A percentile compares a stretch with the other conserved stretches of the same genome.
phyloP scores from a whole-genome alignment of 768 basidiomycete genomes.

The Boletus pseudopeckii region DNA sequence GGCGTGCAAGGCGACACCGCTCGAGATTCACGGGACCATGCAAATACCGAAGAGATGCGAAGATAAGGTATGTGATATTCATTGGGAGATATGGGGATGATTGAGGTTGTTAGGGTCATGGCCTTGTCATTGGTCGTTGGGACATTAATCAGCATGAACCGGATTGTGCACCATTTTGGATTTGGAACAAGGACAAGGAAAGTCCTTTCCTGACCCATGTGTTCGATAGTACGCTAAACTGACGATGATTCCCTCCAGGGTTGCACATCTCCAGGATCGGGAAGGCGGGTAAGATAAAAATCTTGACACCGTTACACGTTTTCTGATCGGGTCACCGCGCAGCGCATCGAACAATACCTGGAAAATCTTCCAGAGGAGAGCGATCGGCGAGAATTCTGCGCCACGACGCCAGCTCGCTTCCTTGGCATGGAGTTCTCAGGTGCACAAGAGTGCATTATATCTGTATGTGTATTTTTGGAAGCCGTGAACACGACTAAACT shows the following conservation, averaged over 20 bases:
- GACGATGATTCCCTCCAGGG: conserved; percentile 8
- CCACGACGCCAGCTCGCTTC: conserved; percentile 31
- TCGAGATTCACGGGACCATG: conserved; percentile 23
- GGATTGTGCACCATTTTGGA: conserved; percentile 27
- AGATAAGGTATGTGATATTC: conserved; percentile 12
- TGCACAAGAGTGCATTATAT: not conserved
- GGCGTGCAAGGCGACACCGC: conserved; percentile 6
- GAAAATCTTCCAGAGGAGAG: conserved; percentile 25
- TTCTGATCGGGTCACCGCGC: not conserved
- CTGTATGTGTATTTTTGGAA: conserved; percentile 3
- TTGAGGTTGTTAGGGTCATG: conserved; percentile 14
- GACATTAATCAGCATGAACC: conserved; percentile 27
- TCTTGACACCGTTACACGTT: not conserved
- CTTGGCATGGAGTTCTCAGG: conserved; percentile 22
- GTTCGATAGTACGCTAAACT: not conserved
- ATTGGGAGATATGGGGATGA: not conserved
- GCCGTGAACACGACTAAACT: not conserved
- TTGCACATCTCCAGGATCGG: conserved; percentile 22
- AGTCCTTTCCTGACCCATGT: not conserved
- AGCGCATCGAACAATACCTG: conserved; percentile 31
- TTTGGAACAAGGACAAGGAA: conserved; percentile 30
- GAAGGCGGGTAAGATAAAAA: conserved; percentile 18
- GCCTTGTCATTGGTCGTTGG: conserved; percentile 9
- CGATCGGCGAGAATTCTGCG: conserved; percentile 34
- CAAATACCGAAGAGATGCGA: conserved; percentile 21